phyloP scores from a whole-genome alignment of 2,329 filamentous ascomycete genomes.

The Calonectria leucothoes region DNA sequence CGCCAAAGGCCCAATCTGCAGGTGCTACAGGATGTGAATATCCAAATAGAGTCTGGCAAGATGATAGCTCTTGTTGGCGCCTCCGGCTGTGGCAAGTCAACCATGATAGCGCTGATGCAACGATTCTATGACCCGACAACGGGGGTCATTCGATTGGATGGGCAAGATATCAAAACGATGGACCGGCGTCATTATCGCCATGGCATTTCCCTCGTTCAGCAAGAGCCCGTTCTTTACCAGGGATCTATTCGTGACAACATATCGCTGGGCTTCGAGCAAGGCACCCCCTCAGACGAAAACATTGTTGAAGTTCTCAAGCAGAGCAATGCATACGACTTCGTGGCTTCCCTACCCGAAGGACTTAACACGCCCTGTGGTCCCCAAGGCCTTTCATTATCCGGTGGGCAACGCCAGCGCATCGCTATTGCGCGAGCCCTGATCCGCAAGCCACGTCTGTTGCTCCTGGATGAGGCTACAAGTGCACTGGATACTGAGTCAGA shows the following conservation, averaged over 20 bases:
- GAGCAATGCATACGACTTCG: slow-evolving; percentile 68
- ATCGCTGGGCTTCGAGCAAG: slow-evolving; percentile 55
- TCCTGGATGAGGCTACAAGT: slow-evolving; percentile 79
- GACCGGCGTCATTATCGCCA: slow-evolving; percentile 47
- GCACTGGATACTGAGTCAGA: slow-evolving; percentile 75
- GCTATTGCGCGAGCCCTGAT: slow-evolving; percentile 80
- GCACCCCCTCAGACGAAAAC: slow-evolving; percentile 47
- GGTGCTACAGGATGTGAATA: slow-evolving; percentile 53
- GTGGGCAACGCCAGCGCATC: slow-evolving; percentile 78
- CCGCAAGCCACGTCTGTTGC: slow-evolving; percentile 72
- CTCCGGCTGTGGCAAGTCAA: slow-evolving; percentile 71
- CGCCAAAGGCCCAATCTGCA: slow-evolving; percentile 53
- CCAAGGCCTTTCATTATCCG: slow-evolving; percentile 75
- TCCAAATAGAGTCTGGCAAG: slow-evolving; percentile 56
- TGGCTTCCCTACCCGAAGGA: slow-evolving; percentile 67
- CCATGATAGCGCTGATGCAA: slow-evolving; percentile 64
- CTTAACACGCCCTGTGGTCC: slow-evolving; percentile 74
- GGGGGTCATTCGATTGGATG: slow-evolving; percentile 45
- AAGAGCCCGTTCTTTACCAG: slow-evolving; percentile 56
- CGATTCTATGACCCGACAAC: slow-evolving; percentile 55
- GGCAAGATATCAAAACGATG: slow-evolving; percentile 43
- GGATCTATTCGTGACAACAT: slow-evolving; percentile 69
- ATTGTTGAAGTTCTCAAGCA: slow-evolving; percentile 63
- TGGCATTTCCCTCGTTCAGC: slow-evolving; percentile 54
- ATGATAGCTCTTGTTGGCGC: slow-evolving; percentile 68